phyloP scores from a whole-genome alignment of 345 rosid species.

The Theobroma cacao region DNA sequence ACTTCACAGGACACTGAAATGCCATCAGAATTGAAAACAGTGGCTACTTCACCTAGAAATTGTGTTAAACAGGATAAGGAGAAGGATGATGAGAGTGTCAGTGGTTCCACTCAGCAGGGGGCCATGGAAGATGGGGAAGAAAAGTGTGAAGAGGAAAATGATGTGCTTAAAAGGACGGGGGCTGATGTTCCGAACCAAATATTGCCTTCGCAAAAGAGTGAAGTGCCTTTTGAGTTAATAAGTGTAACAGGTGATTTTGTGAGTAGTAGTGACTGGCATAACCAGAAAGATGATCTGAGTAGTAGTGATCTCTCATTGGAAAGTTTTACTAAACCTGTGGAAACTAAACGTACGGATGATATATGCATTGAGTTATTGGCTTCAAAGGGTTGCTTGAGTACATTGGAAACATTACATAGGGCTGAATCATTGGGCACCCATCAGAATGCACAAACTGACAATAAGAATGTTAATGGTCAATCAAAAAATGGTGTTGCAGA shows the following conservation, averaged over 20 bases:
- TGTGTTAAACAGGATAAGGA: conserved; percentile 7
- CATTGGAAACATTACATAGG: conserved; percentile 21
- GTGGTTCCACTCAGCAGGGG: neutral
- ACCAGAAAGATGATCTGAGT: conserved; percentile 16
- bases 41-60: neutral
- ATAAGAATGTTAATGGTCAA: conserved; percentile 14
- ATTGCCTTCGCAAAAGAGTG: neutral
- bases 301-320: conserved; percentile 19
- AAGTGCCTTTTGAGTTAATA: conserved; percentile 10
- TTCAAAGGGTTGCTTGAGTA: conserved; percentile 14
- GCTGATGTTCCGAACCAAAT: neutral
- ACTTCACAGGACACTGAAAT: conserved; percentile 13
- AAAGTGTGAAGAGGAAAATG: conserved; percentile 17
- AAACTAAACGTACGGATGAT: conserved; percentile 18
- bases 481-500: conserved; percentile 18
- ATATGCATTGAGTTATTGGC: conserved; percentile 9
- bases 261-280: conserved; percentile 14
- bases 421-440: conserved; percentile 21
- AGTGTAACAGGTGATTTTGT: conserved; percentile 10
- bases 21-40: conserved; percentile 3
- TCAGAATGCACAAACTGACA: conserved; percentile 23
- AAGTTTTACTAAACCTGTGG: conserved; percentile 19
- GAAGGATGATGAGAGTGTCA: conserved; percentile 1
- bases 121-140: conserved; percentile 10
- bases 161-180: neutral